Evolutionary conservation across 768 basidiomycete species (phyloP), one percentile per base, ranked within the genome.

Genomic region (Mycena galericulata): DNA sequence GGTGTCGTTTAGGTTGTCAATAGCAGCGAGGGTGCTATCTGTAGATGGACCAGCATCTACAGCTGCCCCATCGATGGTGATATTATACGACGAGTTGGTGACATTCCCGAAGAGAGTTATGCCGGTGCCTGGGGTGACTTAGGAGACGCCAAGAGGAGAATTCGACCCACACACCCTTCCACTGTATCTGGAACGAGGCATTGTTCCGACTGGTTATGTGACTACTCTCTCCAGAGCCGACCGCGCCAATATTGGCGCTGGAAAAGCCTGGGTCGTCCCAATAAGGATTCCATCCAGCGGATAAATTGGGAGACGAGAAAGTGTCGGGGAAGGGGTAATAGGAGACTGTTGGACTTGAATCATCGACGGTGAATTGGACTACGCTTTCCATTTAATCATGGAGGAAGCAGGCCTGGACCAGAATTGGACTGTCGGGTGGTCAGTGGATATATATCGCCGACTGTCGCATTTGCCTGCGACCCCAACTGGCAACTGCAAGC

Each of bases 281-380:
- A 78, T 83, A 87, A 20, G 91, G 87, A 75, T 88, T 89, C 93
- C 93, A 95, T 74, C 92, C 92, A 29, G 81, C 83, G 22, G 77
- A 73, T 45, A 88, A 72, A 72, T 89, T 82, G 1, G 86, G 78
- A 55, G 83, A 76, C 43, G 85, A 80, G 63, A 88, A 79, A 14
- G 85, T 86, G 77, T 92, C 90, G 46, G 80, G 74, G 66, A 88
- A 86, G 26, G 93, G 92, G 65, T 77, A 82, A 80, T 92, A 94
- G 29, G 73, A 68, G 70, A 93, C 80, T 50, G 82, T 74, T 5
- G 92, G 92, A 46, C 92, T 92, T 60, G 88, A 88, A 75, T 93
- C 88, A 77, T 90, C 86, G 73, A 94, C 81, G 65, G 77, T 70
- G 78, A 92, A 81, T 65, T 83, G 75, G 53, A 72, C 67, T 53